These are phyloP conservation scores for Gaultheria prostrata DNA, from an alignment of 148 eudicot species.

Conservation along the genomic window DNA sequence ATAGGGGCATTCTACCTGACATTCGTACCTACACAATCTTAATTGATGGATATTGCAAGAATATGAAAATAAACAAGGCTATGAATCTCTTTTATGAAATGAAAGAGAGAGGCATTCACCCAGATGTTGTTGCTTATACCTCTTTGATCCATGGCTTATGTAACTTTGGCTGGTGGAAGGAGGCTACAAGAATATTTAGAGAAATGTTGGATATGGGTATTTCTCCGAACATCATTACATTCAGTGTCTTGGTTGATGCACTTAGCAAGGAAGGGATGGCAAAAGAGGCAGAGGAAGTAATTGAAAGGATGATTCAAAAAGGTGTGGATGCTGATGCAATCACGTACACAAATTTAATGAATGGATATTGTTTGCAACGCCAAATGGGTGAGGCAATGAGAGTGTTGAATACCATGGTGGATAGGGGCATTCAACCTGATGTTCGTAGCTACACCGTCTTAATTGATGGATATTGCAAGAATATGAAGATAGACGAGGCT, in stretches of 20 bases:
- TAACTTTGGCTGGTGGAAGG: background rate
- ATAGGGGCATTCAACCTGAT: background rate
- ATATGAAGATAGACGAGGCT: too few species aligned
- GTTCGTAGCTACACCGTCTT: background rate
- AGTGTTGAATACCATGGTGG: background rate
- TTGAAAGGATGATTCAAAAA: background rate
- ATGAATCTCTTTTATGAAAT: background rate
- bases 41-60: background rate
- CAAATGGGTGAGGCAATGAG: background rate
- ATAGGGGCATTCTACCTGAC: background rate
- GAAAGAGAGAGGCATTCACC: background rate
- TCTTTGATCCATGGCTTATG: background rate
- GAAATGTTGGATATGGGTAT: background rate
- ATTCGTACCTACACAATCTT: background rate
- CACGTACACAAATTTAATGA: slow-evolving; percentile 9
- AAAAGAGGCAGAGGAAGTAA: background rate
- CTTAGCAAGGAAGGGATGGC: slow-evolving; percentile 12
- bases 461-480: too few species aligned
- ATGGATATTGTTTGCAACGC: background rate
- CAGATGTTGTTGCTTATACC: background rate
- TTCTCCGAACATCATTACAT: background rate
- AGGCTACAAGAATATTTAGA: background rate
- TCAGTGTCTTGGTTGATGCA: background rate
- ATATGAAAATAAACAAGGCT: background rate
- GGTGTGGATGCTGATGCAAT: background rate